A percentile compares a stretch with the other conserved stretches of the same genome.
Evolutionary conservation across 768 basidiomycete genomes (phyloP).

Genomic region (Rhodocollybia butyracea): DNA sequence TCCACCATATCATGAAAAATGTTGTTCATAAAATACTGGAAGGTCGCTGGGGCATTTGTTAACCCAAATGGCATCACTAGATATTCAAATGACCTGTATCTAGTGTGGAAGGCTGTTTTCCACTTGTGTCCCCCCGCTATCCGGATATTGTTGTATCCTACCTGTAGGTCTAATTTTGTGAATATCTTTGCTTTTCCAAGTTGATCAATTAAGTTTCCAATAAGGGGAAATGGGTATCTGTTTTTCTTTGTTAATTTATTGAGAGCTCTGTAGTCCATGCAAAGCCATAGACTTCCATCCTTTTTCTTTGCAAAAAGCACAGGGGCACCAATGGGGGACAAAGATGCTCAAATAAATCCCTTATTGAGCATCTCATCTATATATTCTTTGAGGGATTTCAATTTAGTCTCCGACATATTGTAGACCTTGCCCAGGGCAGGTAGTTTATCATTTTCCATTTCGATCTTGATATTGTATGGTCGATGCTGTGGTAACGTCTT

Average conservation of each 20-base stretch:
- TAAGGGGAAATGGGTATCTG: constrained; percentile 30
- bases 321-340: constrained; percentile 8
- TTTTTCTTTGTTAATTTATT: constrained; percentile 30
- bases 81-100: constrained; percentile 35
- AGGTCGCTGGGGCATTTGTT: constrained; percentile 27
- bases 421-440: neutral
- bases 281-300: constrained; percentile 17
- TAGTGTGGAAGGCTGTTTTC: constrained; percentile 40
- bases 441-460: neutral
- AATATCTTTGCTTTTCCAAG: constrained; percentile 23
- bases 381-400: neutral
- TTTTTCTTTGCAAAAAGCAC: constrained; percentile 24
- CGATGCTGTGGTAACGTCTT: neutral
- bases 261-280: constrained; percentile 18
- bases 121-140: constrained; percentile 39
- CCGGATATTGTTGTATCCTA: constrained; percentile 38
- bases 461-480: too few relatives aligned
- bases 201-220: constrained; percentile 28
- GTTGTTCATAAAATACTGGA: constrained; percentile 32
- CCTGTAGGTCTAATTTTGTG: constrained; percentile 35
- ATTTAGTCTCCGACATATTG: neutral
- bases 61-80: constrained; percentile 41
- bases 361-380: neutral
- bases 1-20: constrained; percentile 26
- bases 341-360: neutral